Evolutionary conservation across 2,329 filamentous ascomycete genomes (phyloP), one percentile per base, ranked within the genome.

Genomic region (Lachnum nothofagi): DNA sequence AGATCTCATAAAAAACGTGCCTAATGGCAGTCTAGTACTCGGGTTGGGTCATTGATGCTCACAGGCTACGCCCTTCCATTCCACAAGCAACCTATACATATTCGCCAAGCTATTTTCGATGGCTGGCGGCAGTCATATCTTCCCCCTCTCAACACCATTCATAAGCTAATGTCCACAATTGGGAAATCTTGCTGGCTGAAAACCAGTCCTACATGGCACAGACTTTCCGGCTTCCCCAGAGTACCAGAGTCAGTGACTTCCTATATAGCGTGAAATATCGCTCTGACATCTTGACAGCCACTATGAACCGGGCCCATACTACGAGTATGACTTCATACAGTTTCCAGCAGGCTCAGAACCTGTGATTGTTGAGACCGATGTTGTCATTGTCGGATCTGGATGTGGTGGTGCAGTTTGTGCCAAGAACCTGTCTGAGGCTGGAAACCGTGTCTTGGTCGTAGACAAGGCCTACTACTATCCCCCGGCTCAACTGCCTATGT

Each of bases 321-420:
- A 65, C 31, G 58, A 65, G 20, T 66, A 62, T 44, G 45, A 60
- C 2, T 67, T 68, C 23, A 34, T 60, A 19, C 62, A 65, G 44
- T 63, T 66, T 19, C 29, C 46, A 7, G 38, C 48, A 3, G 29
- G 52, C 2, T 45, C 61, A 2, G 65, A 62, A 5, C 72, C 79
- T 0, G 80, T 83, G 54, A 74, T 75, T 3, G 70, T 94, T 33
- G 80, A 89, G 46, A 85, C 86, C 0, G 91, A 96, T 65, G 81
- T 95, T 1, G 80, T 95, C 34, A 82, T 96, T 49, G 77, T 96
- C 17, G 91, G 91, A 2, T 93, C 87, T 31, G 91, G 91, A 23
- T 94, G 88, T 59, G 91, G 91, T 54, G 90, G 87, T 34, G 88
- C 77, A 8, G 89, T 95, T 0, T 80, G 78, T 29, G 90, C 91